Evolutionary conservation across 2,329 filamentous ascomycete species (phyloP), one percentile per base, ranked within the genome.

Genomic region (Catunica adiposa): DNA sequence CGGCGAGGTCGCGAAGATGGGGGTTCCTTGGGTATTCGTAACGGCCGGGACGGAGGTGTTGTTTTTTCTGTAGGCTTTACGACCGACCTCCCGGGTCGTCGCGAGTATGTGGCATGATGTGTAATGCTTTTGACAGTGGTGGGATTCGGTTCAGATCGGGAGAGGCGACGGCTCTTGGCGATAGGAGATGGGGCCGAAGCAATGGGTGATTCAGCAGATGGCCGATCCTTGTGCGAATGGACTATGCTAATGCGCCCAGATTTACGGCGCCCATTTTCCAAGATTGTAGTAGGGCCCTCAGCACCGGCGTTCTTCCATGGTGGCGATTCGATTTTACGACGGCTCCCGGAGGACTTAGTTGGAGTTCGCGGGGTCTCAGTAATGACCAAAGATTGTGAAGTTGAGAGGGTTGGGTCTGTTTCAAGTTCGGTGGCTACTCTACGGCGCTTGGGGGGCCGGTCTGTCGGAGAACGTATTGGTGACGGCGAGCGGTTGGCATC

Each of bases 251-350:
- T 78, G 59, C 81, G 76, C 42, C 79, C 79, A 22, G 81, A 84
- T 63, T 81, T 83, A 59, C 81, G 76, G 60, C 76, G 76, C 51
- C 86, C 87, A 77, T 76, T 85, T 70, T 76, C 79, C 48, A 84
- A 78, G 66, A 94, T 89, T 0, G 86, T 84, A 2, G 90, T 92
- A 22, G 92, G 92, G 0, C 92, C 92, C 26, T 94, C 86, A 42
- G 85, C 87, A 58, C 78, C 78, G 60, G 86, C 78, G 64, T 81
- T 86, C 72, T 92, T 97, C 92, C 92, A 98, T 22, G 92, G 92
- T 61, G 92, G 92, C 60, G 90, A 97, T 59, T 77, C 74, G 54
- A 54, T 34, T 22, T 54, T 72, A 70, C 69, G 82, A 73, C 64
- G 68, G 63, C 59, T 72, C 68, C 63, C 57, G 58, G 67, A 64